Conservation (phyloP, 2,329 filamentous ascomycete genomes). For the Waltergamsia citrina region DNA sequence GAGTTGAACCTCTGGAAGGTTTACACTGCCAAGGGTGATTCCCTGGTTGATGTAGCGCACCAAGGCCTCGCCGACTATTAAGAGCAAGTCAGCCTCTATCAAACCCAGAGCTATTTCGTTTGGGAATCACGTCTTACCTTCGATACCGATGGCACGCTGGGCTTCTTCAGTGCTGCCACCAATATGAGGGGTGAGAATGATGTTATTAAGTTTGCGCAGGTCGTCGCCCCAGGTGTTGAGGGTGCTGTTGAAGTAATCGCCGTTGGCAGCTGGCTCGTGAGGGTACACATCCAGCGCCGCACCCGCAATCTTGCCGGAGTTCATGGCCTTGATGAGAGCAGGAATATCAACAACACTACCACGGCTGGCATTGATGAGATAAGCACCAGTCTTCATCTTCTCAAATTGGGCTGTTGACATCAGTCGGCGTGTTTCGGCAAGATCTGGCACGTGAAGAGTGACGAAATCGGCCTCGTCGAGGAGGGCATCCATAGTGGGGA, state of each 20-base stretch:
- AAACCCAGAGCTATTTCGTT: too few species aligned
- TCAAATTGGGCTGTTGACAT: constrained; percentile 72
- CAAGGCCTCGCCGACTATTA: constrained; percentile 69
- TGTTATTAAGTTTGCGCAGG: constrained; percentile 74
- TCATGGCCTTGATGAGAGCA: constrained; percentile 80
- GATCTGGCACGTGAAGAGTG: constrained; percentile 87
- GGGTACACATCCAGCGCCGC: constrained; percentile 97
- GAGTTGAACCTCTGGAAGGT: constrained; percentile 89
- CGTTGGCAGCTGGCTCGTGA: constrained; percentile 86
- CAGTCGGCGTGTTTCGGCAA: constrained; percentile 87
- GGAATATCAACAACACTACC: constrained; percentile 92
- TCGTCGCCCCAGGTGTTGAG: constrained; percentile 83
- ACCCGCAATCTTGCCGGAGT: constrained; percentile 77
- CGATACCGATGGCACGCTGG: constrained; percentile 88
- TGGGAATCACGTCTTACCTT: too few species aligned
- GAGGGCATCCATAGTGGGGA: constrained; percentile 66
- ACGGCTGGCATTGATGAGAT: constrained; percentile 92
- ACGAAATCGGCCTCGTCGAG: constrained; percentile 81
- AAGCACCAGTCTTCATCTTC: constrained; percentile 86
- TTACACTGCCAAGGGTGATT: constrained; percentile 83
- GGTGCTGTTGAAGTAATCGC: constrained; percentile 81
- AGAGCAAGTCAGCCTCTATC: too few species aligned
- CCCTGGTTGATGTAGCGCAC: constrained; percentile 96
- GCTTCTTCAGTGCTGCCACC: constrained; percentile 97
- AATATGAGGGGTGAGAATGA: constrained; percentile 94